Conservation (phyloP, 495 filamentous ascomycete genomes). For the Cudoniella acicularis region DNA sequence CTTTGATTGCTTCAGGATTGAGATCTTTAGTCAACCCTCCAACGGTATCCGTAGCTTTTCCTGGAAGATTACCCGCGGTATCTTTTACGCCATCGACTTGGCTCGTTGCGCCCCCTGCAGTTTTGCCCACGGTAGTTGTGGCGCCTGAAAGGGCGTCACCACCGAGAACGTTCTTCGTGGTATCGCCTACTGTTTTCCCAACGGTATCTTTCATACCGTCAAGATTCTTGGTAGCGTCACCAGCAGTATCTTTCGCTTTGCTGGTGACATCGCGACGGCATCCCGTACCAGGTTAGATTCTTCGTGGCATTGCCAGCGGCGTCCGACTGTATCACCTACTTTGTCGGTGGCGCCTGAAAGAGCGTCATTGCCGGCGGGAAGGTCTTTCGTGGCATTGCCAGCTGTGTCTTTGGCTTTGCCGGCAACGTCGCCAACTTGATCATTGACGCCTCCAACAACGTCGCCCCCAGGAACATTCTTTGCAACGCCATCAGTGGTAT, state of each 20-base stretch:
- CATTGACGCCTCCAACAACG: too few species aligned
- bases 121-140: not conserved
- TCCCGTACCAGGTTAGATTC: too few species aligned
- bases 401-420: not conserved
- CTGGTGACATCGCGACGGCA: too few species aligned
- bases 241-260: not conserved
- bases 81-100: too few species aligned
- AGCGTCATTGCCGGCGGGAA: not conserved
- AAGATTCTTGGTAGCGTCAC: not conserved
- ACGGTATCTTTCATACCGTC: too few species aligned
- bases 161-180: not conserved
- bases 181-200: too few species aligned
- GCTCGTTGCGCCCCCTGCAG: not conserved
- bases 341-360: not conserved
- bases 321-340: constrained; percentile 1
- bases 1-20: constrained; percentile 21
- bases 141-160: not conserved
- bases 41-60: not conserved
- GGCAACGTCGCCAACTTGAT: not conserved
- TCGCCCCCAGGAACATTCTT: not conserved
- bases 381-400: not conserved
- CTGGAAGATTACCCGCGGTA: not conserved
- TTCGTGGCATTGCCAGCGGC: not conserved
- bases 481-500: not conserved
- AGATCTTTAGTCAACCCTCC: not conserved